Evolutionary conservation across 1,284 basidiomycete genomes (phyloP), one percentile per base, ranked within the genome.

Genomic region (Coniferiporia weirii): DNA sequence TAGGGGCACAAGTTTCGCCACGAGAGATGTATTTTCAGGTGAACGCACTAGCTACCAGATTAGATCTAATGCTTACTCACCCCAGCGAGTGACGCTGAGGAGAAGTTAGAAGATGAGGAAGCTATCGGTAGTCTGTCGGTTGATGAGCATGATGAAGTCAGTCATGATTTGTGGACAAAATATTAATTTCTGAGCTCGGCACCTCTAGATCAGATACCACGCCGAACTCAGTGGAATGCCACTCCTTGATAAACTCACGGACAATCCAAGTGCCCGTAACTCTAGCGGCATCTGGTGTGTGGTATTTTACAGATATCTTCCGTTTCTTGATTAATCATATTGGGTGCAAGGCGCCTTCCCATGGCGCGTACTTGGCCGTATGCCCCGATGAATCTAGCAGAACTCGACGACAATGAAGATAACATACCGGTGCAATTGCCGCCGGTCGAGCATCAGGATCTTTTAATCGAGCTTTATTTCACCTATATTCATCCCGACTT

Each of bases 401-500:
- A 32, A 63, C 68, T 44, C 69, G 82, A 81, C 55, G 73, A 76
- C 36, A 75, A 77, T 36, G 68, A 79, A 34, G 68, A 76, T 32
- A 22, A 35, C 9, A 40, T 61, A 56, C n/a, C 47, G 35, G 74
- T 81, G 27, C 70, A 72, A 17, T 71, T 91, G 53, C 88, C 87
- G 57, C 70, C 84, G 47, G 61, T 76, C 50, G 75, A 80, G 43
- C 68, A 80, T 52, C 90, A 92, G 71, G 80, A 86, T 55, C 79
- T 79, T 52, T 75, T 94, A 7, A 71, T 94, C 53, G 79, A 82
- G 34, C 73, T 92, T 5, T 94, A 91, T 70, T 93, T 93, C 72
- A 82, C 81, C 6, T 89, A 91, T 67, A 84, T 89, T 22, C 91
- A 94, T 65, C 89, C 91, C 38, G 76, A 85, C 52, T 85, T 89